Conservation (phyloP, 805 yeast genomes). For the Candida yuanshanica region DNA sequence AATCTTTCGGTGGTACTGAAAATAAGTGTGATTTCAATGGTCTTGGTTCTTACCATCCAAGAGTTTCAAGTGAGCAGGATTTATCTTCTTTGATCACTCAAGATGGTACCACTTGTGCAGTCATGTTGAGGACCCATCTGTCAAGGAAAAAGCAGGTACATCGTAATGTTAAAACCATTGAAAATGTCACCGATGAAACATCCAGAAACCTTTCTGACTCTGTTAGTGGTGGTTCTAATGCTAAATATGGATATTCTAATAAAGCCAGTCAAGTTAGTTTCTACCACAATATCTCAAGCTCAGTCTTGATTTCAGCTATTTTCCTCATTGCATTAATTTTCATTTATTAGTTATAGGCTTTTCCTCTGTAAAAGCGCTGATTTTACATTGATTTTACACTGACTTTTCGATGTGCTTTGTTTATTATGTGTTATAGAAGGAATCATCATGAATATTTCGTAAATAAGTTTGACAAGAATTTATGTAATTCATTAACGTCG, state of each 20-base stretch:
- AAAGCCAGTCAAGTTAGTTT: conserved; percentile 5
- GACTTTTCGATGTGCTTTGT: too few relatives aligned
- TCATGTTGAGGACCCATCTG: conserved; percentile 8
- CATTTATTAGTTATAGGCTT: conserved; percentile 1
- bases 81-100: conserved; percentile 7
- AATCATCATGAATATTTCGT: conserved; percentile 1
- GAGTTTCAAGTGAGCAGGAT: conserved; percentile 4
- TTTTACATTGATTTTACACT: too few relatives aligned
- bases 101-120: conserved; percentile 18
- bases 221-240: neutral
- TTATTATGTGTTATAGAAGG: neutral
- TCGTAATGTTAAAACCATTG: neutral
- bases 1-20: conserved; percentile 35
- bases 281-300: conserved; percentile 7
- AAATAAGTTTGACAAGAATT: neutral
- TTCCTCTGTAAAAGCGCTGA: too few relatives aligned
- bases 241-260: neutral
- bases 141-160: neutral
- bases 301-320: conserved; percentile 2
- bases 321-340: conserved; percentile 1
- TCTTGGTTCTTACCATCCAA: conserved; percentile 12
- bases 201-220: neutral
- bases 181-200: neutral
- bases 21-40: conserved; percentile 25
- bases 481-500: neutral